Evolutionary conservation across 257 asterid genomes (phyloP).

Genomic region (Petrea volubilis): DNA sequence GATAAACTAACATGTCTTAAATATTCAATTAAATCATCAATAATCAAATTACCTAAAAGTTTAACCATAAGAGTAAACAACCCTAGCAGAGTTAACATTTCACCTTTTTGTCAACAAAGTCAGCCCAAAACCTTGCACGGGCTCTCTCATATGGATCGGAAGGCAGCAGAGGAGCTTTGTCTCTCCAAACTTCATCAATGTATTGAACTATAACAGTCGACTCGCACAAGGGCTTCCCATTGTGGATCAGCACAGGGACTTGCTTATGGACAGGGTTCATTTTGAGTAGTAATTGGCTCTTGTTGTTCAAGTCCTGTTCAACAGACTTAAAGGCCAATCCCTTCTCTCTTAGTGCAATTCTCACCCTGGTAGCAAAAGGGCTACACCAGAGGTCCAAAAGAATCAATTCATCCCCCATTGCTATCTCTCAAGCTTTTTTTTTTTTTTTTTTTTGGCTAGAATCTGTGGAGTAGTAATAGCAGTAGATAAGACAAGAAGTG

Average conservation of each 20-base stretch:
- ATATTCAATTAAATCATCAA: too few relatives aligned
- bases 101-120: conserved; percentile 31
- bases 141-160: conserved; percentile 25
- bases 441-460: neutral
- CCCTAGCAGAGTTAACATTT: too few relatives aligned
- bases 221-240: conserved; percentile 31
- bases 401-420: conserved; percentile 15
- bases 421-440: neutral
- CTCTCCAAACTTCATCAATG: conserved; percentile 33
- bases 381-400: conserved; percentile 24
- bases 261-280: conserved; percentile 36
- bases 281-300: neutral
- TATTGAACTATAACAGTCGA: conserved; percentile 23
- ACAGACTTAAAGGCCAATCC: conserved; percentile 27
- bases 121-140: conserved; percentile 37
- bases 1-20: too few relatives aligned
- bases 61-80: too few relatives aligned
- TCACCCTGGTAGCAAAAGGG: conserved; percentile 28
- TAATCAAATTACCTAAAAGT: too few relatives aligned
- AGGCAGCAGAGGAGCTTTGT: conserved; percentile 21
- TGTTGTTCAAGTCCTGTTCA: conserved; percentile 26
- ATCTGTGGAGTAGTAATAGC: neutral
- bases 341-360: conserved; percentile 34
- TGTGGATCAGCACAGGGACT: conserved; percentile 29
- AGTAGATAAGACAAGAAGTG: neutral